Evolutionary conservation across 345 rosid species (phyloP).

Genomic region (Linum usitatissimum): DNA sequence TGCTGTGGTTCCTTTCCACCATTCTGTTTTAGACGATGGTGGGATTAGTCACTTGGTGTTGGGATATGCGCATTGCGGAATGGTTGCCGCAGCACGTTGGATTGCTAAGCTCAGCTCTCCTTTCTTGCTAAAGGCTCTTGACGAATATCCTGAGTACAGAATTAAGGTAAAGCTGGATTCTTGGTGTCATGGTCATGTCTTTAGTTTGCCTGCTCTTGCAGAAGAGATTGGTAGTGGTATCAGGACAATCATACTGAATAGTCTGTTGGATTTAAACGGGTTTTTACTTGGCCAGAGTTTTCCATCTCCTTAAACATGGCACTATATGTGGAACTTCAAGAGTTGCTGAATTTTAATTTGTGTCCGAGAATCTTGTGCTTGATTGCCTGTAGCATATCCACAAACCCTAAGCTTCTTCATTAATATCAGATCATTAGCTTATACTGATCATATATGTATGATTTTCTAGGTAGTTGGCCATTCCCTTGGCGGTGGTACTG

Average conservation of each 20-base stretch:
- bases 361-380: too few species aligned
- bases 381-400: too few species aligned
- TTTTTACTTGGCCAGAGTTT: neutral
- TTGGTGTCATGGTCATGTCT: neutral
- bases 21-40: slow-evolving; percentile 89
- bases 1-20: slow-evolving; percentile 97
- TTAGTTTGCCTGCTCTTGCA: too few species aligned
- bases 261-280: neutral
- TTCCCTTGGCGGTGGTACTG: slow-evolving; percentile 98
- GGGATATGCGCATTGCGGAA: slow-evolving; percentile 98
- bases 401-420: neutral
- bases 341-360: too few species aligned
- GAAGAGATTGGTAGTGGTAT: too few species aligned
- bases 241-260: too few species aligned
- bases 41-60: slow-evolving; percentile 85
- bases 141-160: slow-evolving; percentile 57
- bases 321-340: neutral
- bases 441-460: neutral
- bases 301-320: too few species aligned
- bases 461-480: slow-evolving; percentile 82
- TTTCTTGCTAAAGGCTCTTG: slow-evolving; percentile 55
- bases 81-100: slow-evolving; percentile 99
- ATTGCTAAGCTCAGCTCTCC: slow-evolving; percentile 88
- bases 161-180: slow-evolving; percentile 49
- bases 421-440: neutral